Evolutionary conservation across 768 basidiomycete genomes (phyloP), one percentile per base, ranked within the genome.

Genomic region (Coprinellus aureogranulatus): DNA sequence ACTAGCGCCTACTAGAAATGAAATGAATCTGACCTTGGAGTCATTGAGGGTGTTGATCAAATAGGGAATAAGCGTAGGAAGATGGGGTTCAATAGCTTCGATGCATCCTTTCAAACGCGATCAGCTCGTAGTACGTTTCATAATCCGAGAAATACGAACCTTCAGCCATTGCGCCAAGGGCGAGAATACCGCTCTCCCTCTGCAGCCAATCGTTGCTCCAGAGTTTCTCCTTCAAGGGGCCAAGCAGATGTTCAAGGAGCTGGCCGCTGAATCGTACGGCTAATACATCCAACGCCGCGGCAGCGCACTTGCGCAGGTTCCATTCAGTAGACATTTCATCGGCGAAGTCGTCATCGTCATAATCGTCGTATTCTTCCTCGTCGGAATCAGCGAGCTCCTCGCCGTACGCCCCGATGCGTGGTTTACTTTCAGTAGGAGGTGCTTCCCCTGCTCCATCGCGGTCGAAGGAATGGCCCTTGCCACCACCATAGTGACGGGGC

Each of bases 281-380:
- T 57, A 99, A 84, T 26, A 99, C 95, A 70, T 99, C 97, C 57
- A 99, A 78, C 10, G 97, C 97, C 0, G 97, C 97, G 0, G 97
- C 97, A 1, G 94, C 94, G 68, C 97, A 99, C 76, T 99, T 99
- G 61, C 97, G 83, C 59, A 98, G 78, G 74, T 98, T 99, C 97
- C 97, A 99, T 70, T 98, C 95, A 1, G 96, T 96, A 10, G 91
- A 89, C 81, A 92, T 90, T 68, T 98, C 97, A 58, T 98, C 97
- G 14, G 94, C 94, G 63, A 96, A 95, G 58, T 95, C 93, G 45
- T 92, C 89, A 58, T 93, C 90, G 61, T 94, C 89, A 61, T 88
- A 78, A 63, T 95, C 87, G 60, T 92, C 86, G 58, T 94, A 90
- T 2, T 95, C 92, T 2, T 95, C 91, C 0, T 93, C 91, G 53